phyloP scores from a whole-genome alignment of 306 rosid genomes.

The Spatholobus suberectus region DNA sequence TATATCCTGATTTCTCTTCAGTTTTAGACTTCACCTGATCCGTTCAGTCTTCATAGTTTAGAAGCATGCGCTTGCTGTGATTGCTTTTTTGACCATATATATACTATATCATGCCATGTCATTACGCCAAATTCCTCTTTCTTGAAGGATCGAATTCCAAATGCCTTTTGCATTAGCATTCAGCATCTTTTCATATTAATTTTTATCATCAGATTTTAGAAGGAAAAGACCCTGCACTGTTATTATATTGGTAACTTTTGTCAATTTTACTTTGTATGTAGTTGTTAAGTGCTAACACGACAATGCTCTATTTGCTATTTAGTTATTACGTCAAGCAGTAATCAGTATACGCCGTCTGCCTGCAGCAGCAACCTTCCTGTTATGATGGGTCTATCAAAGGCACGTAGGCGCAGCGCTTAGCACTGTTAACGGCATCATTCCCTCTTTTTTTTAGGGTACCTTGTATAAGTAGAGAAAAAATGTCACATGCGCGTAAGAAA shows the following conservation, averaged over 20 bases:
- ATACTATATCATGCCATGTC: not conserved
- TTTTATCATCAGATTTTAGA: too few species aligned
- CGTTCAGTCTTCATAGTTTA: not conserved
- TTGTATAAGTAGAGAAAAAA: not conserved
- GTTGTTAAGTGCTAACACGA: not conserved
- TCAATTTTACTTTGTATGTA: not conserved
- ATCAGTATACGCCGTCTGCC: not conserved
- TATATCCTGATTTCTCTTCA: not conserved
- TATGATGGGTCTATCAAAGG: not conserved
- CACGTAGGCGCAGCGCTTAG: not conserved
- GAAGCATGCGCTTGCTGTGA: not conserved
- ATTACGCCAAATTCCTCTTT: not conserved
- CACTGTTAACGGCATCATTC: not conserved
- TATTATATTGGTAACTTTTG: not conserved
- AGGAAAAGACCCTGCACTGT: not conserved
- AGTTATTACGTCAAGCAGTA: not conserved
- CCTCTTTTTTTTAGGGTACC: too few species aligned
- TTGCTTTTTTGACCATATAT: conserved; percentile 4
- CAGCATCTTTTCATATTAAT: not conserved
- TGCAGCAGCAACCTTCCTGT: not conserved
- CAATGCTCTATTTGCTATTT: not conserved
- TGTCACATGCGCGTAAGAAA: not conserved
- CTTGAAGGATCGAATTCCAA: not conserved
- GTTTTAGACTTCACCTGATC: not conserved
- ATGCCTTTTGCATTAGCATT: not conserved